Evolutionary conservation across 2,329 filamentous ascomycete species (phyloP), one percentile per base, ranked within the genome.

Genomic region (Neurospora sp.): DNA sequence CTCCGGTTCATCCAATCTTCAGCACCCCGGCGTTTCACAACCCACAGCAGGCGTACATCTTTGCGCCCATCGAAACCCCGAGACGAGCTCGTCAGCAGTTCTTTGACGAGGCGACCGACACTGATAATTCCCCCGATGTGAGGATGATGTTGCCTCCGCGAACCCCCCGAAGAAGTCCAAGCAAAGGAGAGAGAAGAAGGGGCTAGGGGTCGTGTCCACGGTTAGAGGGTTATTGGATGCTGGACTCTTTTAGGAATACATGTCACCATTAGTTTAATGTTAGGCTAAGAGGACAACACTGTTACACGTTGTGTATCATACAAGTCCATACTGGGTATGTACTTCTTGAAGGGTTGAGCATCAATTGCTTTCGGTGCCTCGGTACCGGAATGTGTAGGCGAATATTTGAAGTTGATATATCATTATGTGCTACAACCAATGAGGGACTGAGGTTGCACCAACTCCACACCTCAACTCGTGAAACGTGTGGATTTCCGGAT

Each of bases 1-100:
- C 73, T 3, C 70, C 77, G 9, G 74, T 75, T 75, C 68, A 78
- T 70, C 52, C 52, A 10, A 62, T 62, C 9, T 62, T 62, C 28
- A 36, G 28, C 52, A 73, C 77, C 69, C 76, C 74, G 69, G 75
- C 39, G 70, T 66, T 74, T 8, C 75, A 75, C 66, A 75, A 79
- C 62, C 76, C 76, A 1, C 73, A 76, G 66, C 82, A 84, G 67
- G 82, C 82, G 0, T 84, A 84, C 74, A 84, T 85, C 75, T 83
- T 82, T 79, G 81, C 84, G 67, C 84, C 84, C 3, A 81, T 85
- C 36, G 82, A 85, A 73, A 86, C 84, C 15, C 84, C 84, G 4
- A 80, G 80, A 67, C 81, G 81, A 68, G 80, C 84, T 28, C 81
- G 83, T 66, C 78, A 79, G n/a, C 76, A 81, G 2, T 67, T 75